phyloP scores from a whole-genome alignment of 495 filamentous ascomycete genomes.

The Neurospora sp. region DNA sequence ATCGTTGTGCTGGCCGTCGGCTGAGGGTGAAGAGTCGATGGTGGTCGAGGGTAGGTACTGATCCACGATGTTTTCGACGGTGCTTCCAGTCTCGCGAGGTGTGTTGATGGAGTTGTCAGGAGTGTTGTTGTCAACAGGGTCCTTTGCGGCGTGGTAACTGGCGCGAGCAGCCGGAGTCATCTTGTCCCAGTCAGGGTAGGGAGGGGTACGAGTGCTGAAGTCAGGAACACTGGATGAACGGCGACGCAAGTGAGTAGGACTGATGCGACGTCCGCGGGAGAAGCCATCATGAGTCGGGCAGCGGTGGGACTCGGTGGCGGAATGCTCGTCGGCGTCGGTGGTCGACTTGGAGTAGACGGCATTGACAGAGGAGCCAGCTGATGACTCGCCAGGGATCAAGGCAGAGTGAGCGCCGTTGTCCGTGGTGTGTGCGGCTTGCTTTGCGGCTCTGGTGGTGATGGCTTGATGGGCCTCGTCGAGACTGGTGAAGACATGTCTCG shows the following conservation, averaged over 20 bases:
- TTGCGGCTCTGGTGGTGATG: conserved; percentile 14
- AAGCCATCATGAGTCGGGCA: neutral
- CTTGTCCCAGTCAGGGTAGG: neutral
- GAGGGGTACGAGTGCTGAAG: neutral
- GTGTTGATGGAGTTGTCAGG: neutral
- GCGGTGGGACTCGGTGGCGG: neutral
- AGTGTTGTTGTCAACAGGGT: neutral
- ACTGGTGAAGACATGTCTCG: conserved; percentile 15
- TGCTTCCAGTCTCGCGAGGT: conserved; percentile 14
- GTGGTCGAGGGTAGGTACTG: conserved; percentile 13
- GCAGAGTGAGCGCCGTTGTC: neutral
- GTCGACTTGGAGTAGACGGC: neutral
- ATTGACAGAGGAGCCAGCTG: conserved; percentile 5
- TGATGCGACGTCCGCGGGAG: conserved; percentile 6
- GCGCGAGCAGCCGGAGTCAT: neutral
- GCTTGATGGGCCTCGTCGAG: conserved; percentile 18
- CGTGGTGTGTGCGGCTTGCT: neutral
- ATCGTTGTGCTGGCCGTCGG: neutral
- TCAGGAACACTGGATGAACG: neutral
- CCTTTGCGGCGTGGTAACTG: neutral
- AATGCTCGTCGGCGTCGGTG: neutral
- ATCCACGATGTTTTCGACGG: conserved; percentile 22
- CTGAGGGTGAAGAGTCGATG: conserved; percentile 2
- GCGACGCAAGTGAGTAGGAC: neutral
- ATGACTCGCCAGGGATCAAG: neutral